Evolutionary conservation across 2,329 filamentous ascomycete genomes (phyloP), one percentile per base, ranked within the genome.

Genomic region (Diatrype stigma): DNA sequence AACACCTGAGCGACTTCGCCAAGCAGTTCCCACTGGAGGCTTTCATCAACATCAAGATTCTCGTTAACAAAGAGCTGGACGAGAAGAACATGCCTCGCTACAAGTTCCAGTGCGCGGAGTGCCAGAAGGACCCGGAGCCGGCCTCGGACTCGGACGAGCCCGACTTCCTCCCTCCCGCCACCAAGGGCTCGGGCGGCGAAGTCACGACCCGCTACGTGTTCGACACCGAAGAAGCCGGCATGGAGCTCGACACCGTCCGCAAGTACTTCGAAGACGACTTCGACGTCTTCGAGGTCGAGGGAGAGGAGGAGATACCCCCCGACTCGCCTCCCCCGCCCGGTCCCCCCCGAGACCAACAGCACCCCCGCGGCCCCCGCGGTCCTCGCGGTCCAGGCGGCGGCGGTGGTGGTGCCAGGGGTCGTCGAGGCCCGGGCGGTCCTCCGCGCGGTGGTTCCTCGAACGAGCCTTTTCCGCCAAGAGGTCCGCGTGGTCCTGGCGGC

Each of bases 181-280:
- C 64, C 48, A 70, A 68, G 79, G 60, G 21, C n/a, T 14, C n/a
- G 11, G n/a, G 16, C n/a, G 38, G 38, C 21, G 86, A 90, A 21
- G 88, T 88, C 6, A 96, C 93, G 0, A 84, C 95, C 57, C 82
- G 94, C 6, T 97, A 96, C 67, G 90, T 96, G 70, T 85, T 97
- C 46, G 89, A 96, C 57, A 82, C 86, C 0, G 85, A 87, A 49
- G 81, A 86, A 46, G 91, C 91, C 2, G 79, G 80, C 45, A 76
- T 78, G 16, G 94, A 99, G 70, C 81, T 83, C 60, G 77, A 79
- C 12, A 76, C 79, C 12, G 86, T 92, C 2, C 77, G 78, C 3
- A 76, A 80, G 46, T 91, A 86, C 67, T 90, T 87, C 64, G 82
- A 80, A 40, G 81, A 87, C 42, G 86, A 90, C 62, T 90, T 82